These are phyloP conservation scores for Millerago galiae DNA, from an alignment of 805 yeast genomes.

Conservation along the genomic window DNA sequence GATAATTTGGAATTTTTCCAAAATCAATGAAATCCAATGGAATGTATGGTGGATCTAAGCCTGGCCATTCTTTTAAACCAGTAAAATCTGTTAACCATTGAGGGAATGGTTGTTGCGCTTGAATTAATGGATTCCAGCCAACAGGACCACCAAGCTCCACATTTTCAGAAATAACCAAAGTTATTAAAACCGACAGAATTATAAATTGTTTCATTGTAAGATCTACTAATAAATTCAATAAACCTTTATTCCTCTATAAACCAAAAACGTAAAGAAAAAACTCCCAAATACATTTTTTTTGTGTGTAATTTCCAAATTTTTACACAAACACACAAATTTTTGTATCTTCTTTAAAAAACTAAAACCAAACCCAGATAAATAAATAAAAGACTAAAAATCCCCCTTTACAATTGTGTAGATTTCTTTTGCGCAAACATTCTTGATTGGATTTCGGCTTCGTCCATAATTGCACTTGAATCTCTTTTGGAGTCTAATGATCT, in stretches of 20 bases:
- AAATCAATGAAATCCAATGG: constrained; percentile 69
- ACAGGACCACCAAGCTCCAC: constrained; percentile 14
- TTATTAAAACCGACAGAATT: neutral
- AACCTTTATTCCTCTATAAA: neutral
- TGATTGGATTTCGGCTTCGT: constrained; percentile 1
- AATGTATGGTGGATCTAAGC: constrained; percentile 78
- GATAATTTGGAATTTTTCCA: constrained; percentile 40
- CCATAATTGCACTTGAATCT: constrained; percentile 5
- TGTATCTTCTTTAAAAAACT: too few species aligned
- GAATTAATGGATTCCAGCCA: constrained; percentile 22
- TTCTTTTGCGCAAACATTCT: neutral
- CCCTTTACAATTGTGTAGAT: neutral
- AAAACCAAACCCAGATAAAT: neutral
- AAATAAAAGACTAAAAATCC: neutral
- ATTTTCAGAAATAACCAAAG: neutral
- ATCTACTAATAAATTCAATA: too few species aligned
- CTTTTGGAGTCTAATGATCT: constrained; percentile 12
- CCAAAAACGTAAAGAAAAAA: neutral
- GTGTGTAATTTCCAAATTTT: too few species aligned
- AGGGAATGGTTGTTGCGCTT: constrained; percentile 52
- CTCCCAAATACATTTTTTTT: too few species aligned
- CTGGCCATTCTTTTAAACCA: constrained; percentile 79
- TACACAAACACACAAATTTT: too few species aligned
- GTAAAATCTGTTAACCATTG: constrained; percentile 73
- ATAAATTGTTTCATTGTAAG: neutral